Base-by-base conservation (phyloP, 2,329 filamentous ascomycete species). In the Clathrospora elynae region DNA sequence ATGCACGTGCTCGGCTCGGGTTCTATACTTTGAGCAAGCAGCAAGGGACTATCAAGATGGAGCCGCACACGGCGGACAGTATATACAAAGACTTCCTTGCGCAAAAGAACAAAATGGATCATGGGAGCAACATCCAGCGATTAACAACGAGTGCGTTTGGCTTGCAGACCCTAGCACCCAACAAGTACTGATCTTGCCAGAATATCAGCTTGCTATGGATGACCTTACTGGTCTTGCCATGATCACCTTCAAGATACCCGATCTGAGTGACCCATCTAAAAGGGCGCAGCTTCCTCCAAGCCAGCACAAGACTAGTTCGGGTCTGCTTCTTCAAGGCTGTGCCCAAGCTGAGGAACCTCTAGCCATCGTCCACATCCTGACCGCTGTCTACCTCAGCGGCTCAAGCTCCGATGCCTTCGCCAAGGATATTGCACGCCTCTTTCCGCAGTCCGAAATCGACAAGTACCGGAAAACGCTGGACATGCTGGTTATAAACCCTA, bases 341-440 rank as follows among this genome's bases (percentile, higher is more conserved):
- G 60, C 55, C 6, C 53, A 59, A 10, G 55, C 55, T n/a, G 46
- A 49, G 35, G 66, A 69, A 4, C 49, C 55, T 2, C 41, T 59
- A 5, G 60, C 67, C 6, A 58, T 61, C 8, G 47, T 66, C 6
- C 60, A 65, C 35, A 53, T 68, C 25, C 30, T 67, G 19, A 56
- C 48, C n/a, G 59, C 57, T 13, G 49, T 64, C 11, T 57, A 62
- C 40, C 44, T 55, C 8, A 54, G 39, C 29, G 43, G 24, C 12
- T 25, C 42, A 13, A 55, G 45, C 13, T 19, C 35, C 7, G 20
- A 51, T 6, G 31, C 38, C 4, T 35, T 33, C 20, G 51, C 44
- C 5, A 48, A 35, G 12, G 52, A 60, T 5, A 41, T 65, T 5
- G 48, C 53, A 3, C 45, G 39, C 6, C 34, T 53, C 2, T 59